Conservation (phyloP, 148 eudicot species). For the Chenopodium berlandieri region DNA sequence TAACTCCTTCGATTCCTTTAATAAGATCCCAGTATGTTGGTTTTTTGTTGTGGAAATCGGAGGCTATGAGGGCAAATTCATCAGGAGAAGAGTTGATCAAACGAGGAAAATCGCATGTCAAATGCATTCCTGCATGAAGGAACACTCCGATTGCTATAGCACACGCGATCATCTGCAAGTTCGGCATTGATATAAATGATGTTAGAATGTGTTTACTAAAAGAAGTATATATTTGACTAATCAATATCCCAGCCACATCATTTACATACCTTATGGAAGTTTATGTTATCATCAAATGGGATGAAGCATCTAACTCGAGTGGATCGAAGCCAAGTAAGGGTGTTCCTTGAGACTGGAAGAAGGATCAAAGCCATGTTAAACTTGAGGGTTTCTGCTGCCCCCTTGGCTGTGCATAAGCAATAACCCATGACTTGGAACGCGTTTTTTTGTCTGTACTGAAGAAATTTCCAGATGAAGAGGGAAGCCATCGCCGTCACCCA, state of each 20-base stretch:
- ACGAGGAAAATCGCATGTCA: slow-evolving; percentile 85
- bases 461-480: slow-evolving; percentile 80
- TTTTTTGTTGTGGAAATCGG: slow-evolving; percentile 52
- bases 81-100: slow-evolving; percentile 62
- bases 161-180: slow-evolving; percentile 62
- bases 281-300: slow-evolving; percentile 87
- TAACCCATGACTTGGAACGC: slow-evolving; percentile 90
- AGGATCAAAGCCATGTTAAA: slow-evolving; percentile 94
- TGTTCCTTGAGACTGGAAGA: slow-evolving; percentile 81
- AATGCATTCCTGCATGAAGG: slow-evolving; percentile 75
- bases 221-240: neutral
- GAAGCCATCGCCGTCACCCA: slow-evolving; percentile 66
- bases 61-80: slow-evolving; percentile 55
- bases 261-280: slow-evolving; percentile 74
- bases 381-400: slow-evolving; percentile 94
- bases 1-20: slow-evolving; percentile 54
- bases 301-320: slow-evolving; percentile 60
- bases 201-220: neutral
- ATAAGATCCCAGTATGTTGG: slow-evolving; percentile 63
- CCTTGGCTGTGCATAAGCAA: slow-evolving; percentile 87
- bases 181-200: neutral
- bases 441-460: slow-evolving; percentile 58
- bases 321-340: slow-evolving; percentile 76
- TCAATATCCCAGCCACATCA: neutral
- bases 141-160: slow-evolving; percentile 66